Percentiles rank a stretch among this genome's conserved stretches.
Evolutionary conservation across 441 rosid species (phyloP).

Genomic region (Melastoma candidum): DNA sequence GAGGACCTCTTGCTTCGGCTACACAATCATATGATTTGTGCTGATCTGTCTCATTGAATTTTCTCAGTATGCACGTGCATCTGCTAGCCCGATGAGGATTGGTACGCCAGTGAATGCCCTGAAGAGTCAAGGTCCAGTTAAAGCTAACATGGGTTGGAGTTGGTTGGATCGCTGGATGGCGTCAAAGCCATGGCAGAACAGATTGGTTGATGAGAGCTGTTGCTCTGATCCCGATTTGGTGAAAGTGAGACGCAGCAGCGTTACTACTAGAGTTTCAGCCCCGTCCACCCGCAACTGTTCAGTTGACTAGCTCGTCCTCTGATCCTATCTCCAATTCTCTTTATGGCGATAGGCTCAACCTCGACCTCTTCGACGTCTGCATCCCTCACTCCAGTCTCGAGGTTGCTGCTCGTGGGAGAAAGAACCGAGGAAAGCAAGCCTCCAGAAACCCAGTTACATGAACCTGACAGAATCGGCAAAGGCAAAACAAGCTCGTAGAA

Average conservation of each 20-base stretch:
- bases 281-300: constrained; percentile 30
- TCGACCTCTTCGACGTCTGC: constrained; percentile 32
- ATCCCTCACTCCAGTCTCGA: constrained; percentile 14
- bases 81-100: constrained; percentile 47
- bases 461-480: constrained; percentile 41
- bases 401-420: constrained; percentile 14
- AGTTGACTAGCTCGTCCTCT: constrained; percentile 27
- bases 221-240: constrained; percentile 26
- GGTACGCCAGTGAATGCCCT: constrained; percentile 27
- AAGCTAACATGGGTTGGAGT: constrained; percentile 41
- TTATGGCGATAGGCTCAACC: constrained; percentile 28
- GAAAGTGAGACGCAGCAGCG: constrained; percentile 43
- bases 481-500: constrained; percentile 36
- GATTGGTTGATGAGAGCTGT: constrained; percentile 35
- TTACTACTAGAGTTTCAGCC: constrained; percentile 28
- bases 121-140: constrained; percentile 27
- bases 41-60: constrained; percentile 12
- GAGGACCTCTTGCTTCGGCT: too few species aligned
- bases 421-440: constrained; percentile 22
- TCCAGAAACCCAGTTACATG: constrained; percentile 46
- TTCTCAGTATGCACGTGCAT: constrained; percentile 41
- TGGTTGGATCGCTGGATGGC: constrained; percentile 20
- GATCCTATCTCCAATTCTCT: constrained; percentile 36
- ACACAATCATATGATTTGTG: background rate
- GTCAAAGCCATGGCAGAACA: constrained; percentile 31